phyloP scores from a whole-genome alignment of 306 rosid species.

The Sphenostylis stenocarpa region DNA sequence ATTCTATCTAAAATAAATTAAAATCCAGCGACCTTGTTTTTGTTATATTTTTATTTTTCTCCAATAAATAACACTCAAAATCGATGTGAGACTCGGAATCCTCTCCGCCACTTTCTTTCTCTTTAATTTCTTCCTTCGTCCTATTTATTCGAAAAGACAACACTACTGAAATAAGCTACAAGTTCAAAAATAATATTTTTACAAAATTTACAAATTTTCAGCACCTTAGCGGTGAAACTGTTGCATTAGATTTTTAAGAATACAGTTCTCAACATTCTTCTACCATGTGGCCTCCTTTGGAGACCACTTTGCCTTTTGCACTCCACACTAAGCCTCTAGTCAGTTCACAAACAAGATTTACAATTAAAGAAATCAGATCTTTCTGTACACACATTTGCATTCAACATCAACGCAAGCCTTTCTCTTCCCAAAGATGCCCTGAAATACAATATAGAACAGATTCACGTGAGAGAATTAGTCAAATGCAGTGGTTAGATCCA shows the following conservation, averaged over 20 bases:
- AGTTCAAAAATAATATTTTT: too few relatives aligned
- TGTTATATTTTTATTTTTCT: too few relatives aligned
- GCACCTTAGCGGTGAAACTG: not conserved
- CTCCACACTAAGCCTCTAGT: not conserved
- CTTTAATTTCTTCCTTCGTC: too few relatives aligned
- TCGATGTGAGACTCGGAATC: too few relatives aligned
- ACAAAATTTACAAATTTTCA: too few relatives aligned
- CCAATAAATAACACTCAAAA: too few relatives aligned
- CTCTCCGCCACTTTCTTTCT: too few relatives aligned
- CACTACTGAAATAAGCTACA: too few relatives aligned
- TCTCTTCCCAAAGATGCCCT: constrained; percentile 37
- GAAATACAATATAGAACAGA: constrained; percentile 4
- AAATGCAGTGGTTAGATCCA: not conserved
- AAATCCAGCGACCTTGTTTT: too few relatives aligned
- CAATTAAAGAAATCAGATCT: constrained; percentile 24
- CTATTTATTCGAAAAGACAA: too few relatives aligned
- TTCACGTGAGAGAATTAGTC: constrained; percentile 18
- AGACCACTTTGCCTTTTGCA: constrained; percentile 17
- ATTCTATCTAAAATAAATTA: too few relatives aligned
- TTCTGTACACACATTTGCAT: constrained; percentile 30
- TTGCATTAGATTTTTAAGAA: not conserved
- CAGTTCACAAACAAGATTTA: constrained; percentile 19
- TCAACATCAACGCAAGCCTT: not conserved
- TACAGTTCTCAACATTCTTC: not conserved
- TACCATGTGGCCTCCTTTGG: constrained; percentile 34